Evolutionary conservation across 2,329 filamentous ascomycete genomes (phyloP), one percentile per base, ranked within the genome.

Genomic region (Xylaria hypoxylon): DNA sequence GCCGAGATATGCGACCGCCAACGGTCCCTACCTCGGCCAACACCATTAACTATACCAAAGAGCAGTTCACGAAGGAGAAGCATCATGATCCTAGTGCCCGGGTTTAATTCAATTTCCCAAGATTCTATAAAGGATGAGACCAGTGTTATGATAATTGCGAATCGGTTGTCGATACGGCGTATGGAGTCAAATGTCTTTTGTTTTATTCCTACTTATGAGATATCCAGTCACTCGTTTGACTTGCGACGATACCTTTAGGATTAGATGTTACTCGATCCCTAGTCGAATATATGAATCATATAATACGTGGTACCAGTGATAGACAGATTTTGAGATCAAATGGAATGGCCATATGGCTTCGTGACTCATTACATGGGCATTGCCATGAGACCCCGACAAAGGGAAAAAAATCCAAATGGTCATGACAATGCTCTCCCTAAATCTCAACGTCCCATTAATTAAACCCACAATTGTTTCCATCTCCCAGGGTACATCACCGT

Each of bases 1-100:
- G 74, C 55, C 73, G 75, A 13, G 59, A 75, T 24, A 72, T 77
- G 42, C 59, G 58, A 35, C 53, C 72, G 11, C 77, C 77, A 8
- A 67, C 62, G 55, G 71, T 71, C 8, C 75, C 76, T 2, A 70
- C 70, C 6, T 68, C 72, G 15, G 53, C 68, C 13, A 70, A 70
- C 15, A 65, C 63, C 3, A 19, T 78, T 26, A 63, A 71, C 52
- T 77, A 78, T 52, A 55, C 68, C 17, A 67, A 70, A 40, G 60
- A 74, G 38, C 71, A 71, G 42, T 74, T 75, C 51, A 68, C 67
- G 2, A 57, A 67, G 53, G 76, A 77, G 68, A 70, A 74, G 62
- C 59, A 73, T 13, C 67, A 73, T 42, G 73, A 78, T 42, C 70
- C 74, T 22, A 71, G 72, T 3, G 70, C 68, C 19, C 74, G 76